These are phyloP conservation scores for Hydnomerulius pinastri DNA, from an alignment of 768 basidiomycete genomes.

Conservation along the genomic window DNA sequence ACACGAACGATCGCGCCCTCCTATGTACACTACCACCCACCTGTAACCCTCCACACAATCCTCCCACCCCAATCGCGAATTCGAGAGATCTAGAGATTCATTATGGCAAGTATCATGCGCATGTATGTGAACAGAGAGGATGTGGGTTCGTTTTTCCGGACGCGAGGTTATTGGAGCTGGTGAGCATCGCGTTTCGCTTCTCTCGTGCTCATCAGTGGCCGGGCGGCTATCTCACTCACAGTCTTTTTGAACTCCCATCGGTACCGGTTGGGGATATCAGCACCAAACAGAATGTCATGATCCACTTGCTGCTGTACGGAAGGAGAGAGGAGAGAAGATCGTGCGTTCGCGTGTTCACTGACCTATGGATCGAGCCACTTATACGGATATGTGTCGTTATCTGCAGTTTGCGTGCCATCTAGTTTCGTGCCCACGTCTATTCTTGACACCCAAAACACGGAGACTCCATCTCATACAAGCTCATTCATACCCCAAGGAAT, in stretches of 20 bases:
- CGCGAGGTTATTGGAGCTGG: slow-evolving; percentile 73
- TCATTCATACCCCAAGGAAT: slow-evolving; percentile 86
- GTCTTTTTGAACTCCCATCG: slow-evolving; percentile 6
- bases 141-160: slow-evolving; percentile 89
- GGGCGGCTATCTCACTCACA: background rate
- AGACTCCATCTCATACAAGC: slow-evolving; percentile 79
- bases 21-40: slow-evolving; percentile 83
- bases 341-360: slow-evolving; percentile 40
- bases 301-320: slow-evolving; percentile 73
- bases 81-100: slow-evolving; percentile 77
- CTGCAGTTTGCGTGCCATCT: slow-evolving; percentile 80
- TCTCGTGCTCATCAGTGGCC: background rate
- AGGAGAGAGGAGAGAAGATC: slow-evolving; percentile 83
- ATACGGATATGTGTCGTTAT: background rate
- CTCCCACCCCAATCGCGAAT: slow-evolving; percentile 62
- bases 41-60: slow-evolving; percentile 58
- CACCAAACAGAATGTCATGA: slow-evolving; percentile 90
- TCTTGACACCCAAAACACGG: slow-evolving; percentile 72
- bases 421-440: slow-evolving; percentile 55
- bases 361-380: slow-evolving; percentile 2
- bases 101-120: slow-evolving; percentile 82
- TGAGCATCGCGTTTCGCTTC: slow-evolving; percentile 41
- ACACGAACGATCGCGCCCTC: slow-evolving; percentile 40
- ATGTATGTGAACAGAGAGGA: slow-evolving; percentile 68
- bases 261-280: slow-evolving; percentile 34